Base-by-base conservation (phyloP, 371 early-diverging fungal species). In the Gilbertella persicaria region DNA sequence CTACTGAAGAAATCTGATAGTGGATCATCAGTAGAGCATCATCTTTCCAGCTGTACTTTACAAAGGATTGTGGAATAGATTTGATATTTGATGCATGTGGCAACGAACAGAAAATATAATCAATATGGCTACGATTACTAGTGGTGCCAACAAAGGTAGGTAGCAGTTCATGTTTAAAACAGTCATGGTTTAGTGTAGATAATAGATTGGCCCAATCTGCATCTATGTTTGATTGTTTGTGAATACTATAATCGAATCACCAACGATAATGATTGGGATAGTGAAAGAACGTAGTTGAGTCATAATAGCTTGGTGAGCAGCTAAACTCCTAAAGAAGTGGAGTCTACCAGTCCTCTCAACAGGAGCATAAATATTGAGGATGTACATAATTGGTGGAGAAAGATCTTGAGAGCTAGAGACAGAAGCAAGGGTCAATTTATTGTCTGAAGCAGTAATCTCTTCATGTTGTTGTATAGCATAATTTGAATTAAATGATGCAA, bases 11-110 rank as follows among this genome's bases (percentile, higher is more conserved):
- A 17, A 45, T 14, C 12, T 26, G 24, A n/a, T 26, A 16, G 16
- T 28, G 17, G 14, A n/a, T 28, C 14, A 26, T 9, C n/a, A 25
- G 17, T 1, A 50, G 29, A 6, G 40, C 17, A 28, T 29, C 41
- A 24, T 50, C 50, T 7, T 40, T 23, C 50, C 40, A 50, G 33
- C 33, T 33, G 10, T 33, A 33, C 12, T 33, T 26, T 6, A 16
- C 17, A 26, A 21, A 40, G 35, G 39, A 28, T 28, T 39, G 39
- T 24, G 21, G 9, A 12, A 26, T n/a, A 16, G 28, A 4, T 14
- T 7, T 4, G 17, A 30, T n/a, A 21, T 26, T 8, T 9, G n/a
- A 5, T 14, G 25, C 8, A 9, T 13, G 23, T 40, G 19, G 4
- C 14, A 6, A 28, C 39, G 24, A 40, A 16, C 28, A 28, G 13